A percentile compares a stretch with the other conserved stretches of the same genome.
These are phyloP conservation scores for Glomus cerebriforme DNA, from an alignment of 192 early-diverging fungal genomes.

Conservation along the genomic window DNA sequence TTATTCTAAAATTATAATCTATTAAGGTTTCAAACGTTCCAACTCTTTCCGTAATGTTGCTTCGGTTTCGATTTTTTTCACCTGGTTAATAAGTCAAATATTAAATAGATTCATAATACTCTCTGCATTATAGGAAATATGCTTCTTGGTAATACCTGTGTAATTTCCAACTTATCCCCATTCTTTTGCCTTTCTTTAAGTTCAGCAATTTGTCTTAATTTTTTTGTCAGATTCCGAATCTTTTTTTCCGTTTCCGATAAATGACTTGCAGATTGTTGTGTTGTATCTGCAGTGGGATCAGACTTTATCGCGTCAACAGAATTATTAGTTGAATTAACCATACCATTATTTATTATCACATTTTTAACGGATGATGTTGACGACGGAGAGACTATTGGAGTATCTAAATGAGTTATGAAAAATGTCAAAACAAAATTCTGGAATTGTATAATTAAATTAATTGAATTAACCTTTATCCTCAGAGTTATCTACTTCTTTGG, in stretches of 20 bases:
- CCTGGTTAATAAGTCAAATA: not conserved
- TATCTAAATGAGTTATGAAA: not conserved
- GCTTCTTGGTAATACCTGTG: constrained; percentile 56
- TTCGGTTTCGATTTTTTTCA: constrained; percentile 70
- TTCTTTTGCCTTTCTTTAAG: constrained; percentile 75
- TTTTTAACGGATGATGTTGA: not conserved
- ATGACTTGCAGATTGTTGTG: constrained; percentile 34
- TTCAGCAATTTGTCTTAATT: constrained; percentile 86
- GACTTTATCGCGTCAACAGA: constrained; percentile 30
- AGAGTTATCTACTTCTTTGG: not conserved
- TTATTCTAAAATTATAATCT: not conserved
- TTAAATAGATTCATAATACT: not conserved
- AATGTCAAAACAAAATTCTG: not conserved
- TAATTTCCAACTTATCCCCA: constrained; percentile 81
- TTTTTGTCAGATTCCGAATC: constrained; percentile 86
- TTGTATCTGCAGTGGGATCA: too few species aligned
- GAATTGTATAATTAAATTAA: not conserved
- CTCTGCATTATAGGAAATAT: not conserved
- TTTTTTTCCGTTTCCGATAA: constrained; percentile 82
- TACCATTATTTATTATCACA: constrained; percentile 25
- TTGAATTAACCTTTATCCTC: not conserved
- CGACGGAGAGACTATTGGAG: too few species aligned
- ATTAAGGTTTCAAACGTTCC: constrained; percentile 36
- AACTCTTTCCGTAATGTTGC: constrained; percentile 61
- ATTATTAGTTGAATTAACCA: not conserved